These are phyloP conservation scores for Saccharomyces hybrid DNA, from an alignment of 1,139 yeast species.

Conservation along the genomic window DNA sequence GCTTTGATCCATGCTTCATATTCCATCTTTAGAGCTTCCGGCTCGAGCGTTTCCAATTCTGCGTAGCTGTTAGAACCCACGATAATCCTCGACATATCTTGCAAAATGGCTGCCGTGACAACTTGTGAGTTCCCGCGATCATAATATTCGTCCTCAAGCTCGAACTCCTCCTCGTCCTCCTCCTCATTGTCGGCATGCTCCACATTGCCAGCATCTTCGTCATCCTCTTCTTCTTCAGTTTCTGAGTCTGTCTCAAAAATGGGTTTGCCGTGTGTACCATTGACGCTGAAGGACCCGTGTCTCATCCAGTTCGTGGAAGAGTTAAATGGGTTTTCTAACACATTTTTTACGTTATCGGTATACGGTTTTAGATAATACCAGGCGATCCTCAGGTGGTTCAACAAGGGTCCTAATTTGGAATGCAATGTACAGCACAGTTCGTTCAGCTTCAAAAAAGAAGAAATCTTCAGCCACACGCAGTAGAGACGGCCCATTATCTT, in stretches of 20 bases:
- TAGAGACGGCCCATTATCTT: neutral
- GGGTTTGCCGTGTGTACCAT: conserved; percentile 6
- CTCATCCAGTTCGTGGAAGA: conserved; percentile 6
- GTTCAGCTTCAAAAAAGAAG: neutral
- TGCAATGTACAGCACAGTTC: neutral
- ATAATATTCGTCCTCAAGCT: conserved; percentile 8
- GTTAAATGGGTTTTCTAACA: conserved; percentile 1
- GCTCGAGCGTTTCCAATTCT: neutral
- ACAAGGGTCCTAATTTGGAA: conserved; percentile 8
- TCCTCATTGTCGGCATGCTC: conserved; percentile 9
- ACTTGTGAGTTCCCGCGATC: neutral
- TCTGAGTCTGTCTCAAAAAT: conserved; percentile 3
- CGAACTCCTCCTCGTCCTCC: conserved; percentile 6
- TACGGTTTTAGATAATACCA: conserved; percentile 9
- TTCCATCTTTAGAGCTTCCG: conserved; percentile 4
- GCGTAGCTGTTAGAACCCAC: neutral
- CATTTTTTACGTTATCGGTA: conserved; percentile 6
- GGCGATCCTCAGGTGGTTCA: conserved; percentile 7
- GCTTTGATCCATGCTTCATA: conserved; percentile 10
- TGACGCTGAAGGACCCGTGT: neutral
- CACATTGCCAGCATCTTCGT: conserved; percentile 8
- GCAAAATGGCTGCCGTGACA: neutral
- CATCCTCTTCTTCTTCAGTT: conserved; percentile 5
- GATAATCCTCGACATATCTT: neutral
- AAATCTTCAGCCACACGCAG: neutral